Evolutionary conservation across 345 rosid species (phyloP).

Genomic region (Syzygium aromaticum): DNA sequence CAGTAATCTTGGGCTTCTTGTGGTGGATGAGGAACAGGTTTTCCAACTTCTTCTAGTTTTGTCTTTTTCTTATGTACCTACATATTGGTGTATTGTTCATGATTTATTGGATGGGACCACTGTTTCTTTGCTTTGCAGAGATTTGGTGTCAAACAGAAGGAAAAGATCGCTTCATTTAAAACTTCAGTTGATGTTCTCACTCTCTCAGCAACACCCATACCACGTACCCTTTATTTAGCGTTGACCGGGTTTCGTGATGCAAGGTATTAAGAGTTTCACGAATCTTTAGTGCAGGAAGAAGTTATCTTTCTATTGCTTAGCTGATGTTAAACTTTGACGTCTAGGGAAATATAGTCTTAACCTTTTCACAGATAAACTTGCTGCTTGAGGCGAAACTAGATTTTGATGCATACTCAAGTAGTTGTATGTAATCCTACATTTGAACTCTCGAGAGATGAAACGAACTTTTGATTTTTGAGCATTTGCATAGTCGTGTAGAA

Average conservation of each 20-base stretch:
- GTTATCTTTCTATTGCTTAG: not conserved
- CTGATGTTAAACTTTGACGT: not conserved
- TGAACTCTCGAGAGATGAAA: not conserved
- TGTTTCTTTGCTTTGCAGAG: slow-evolving; percentile 42
- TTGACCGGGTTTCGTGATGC: slow-evolving; percentile 99
- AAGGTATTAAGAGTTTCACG: slow-evolving; percentile 39
- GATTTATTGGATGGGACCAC: not conserved
- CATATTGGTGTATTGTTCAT: not conserved
- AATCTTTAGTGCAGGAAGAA: not conserved
- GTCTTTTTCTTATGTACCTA: slow-evolving; percentile 1
- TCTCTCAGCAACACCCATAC: slow-evolving; percentile 95
- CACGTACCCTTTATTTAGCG: slow-evolving; percentile 90
- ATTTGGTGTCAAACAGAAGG: slow-evolving; percentile 98
- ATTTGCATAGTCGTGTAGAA: not conserved
- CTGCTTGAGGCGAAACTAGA: not conserved
- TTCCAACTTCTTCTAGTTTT: slow-evolving; percentile 5
- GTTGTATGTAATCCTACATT: not conserved
- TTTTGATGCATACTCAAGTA: not conserved
- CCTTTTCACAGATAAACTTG: not conserved
- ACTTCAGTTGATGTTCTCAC: slow-evolving; percentile 94
- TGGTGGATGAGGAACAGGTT: slow-evolving; percentile 99
- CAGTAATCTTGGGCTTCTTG: slow-evolving; percentile 90
- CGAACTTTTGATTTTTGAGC: not conserved
- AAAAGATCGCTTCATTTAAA: slow-evolving; percentile 89
- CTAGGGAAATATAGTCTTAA: not conserved